These are phyloP conservation scores for Yamadazyma atlantica DNA, from an alignment of 1,139 yeast genomes.

Conservation along the genomic window DNA sequence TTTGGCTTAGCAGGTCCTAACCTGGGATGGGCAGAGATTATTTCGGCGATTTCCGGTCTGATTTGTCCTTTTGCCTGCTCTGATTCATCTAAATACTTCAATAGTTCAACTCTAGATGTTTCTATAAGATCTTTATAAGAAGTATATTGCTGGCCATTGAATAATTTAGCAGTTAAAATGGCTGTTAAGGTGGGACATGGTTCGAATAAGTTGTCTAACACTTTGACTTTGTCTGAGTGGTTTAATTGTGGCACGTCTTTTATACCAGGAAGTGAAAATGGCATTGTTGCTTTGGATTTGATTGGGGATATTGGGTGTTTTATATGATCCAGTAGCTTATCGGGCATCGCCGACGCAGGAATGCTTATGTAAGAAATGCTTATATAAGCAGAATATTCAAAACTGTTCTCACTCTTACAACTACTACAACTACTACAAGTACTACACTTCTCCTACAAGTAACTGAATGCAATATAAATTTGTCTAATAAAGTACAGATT, in stretches of 20 bases:
- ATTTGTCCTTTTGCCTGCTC: constrained; percentile 17
- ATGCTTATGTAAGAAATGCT: no score
- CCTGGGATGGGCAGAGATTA: constrained; percentile 88
- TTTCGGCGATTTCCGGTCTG: constrained; percentile 41
- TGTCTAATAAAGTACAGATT: constrained; percentile 1
- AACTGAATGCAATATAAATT: not conserved
- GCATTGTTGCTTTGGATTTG: not conserved
- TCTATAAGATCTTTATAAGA: constrained; percentile 56
- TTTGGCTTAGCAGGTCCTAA: constrained; percentile 60
- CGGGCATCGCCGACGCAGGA: not conserved
- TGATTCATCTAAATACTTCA: constrained; percentile 26
- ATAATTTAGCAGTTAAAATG: constrained; percentile 38
- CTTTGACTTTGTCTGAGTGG: constrained; percentile 23
- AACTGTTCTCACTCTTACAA: no score
- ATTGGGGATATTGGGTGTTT: not conserved
- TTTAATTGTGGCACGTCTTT: constrained; percentile 20
- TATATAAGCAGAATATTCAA: no score
- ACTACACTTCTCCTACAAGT: no score
- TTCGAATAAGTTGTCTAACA: constrained; percentile 62
- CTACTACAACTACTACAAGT: no score
- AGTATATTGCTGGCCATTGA: constrained; percentile 13
- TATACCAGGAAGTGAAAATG: constrained; percentile 21
- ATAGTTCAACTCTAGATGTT: constrained; percentile 37
- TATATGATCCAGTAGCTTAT: not conserved
- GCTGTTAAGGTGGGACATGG: constrained; percentile 57